Evolutionary conservation across 352 stramenopile species (phyloP).

Genomic region (Phytophthora cajani): DNA sequence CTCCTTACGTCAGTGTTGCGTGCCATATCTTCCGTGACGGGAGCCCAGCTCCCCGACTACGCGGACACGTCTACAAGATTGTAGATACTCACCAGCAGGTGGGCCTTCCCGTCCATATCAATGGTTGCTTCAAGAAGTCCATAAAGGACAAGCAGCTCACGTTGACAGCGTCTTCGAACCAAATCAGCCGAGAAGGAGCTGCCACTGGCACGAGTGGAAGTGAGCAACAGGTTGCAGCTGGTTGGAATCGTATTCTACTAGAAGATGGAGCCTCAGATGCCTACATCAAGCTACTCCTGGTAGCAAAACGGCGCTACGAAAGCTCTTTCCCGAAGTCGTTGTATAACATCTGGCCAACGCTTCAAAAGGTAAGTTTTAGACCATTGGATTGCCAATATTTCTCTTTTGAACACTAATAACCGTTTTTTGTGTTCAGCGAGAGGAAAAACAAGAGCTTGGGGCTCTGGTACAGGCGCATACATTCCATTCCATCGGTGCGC

Average conservation of each 20-base stretch:
- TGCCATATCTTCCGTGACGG: slow-evolving; percentile 65
- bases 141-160: slow-evolving; percentile 53
- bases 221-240: slow-evolving; percentile 59
- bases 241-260: slow-evolving; percentile 76
- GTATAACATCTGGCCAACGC: slow-evolving; percentile 71
- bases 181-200: slow-evolving; percentile 13
- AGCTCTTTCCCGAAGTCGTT: slow-evolving; percentile 50
- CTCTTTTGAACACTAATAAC: slow-evolving; percentile 6
- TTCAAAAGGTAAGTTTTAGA: slow-evolving; percentile 40
- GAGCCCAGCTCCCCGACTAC: slow-evolving; percentile 41
- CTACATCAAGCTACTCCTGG: slow-evolving; percentile 68
- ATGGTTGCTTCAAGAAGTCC: slow-evolving; percentile 79
- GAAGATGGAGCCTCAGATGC: slow-evolving; percentile 71
- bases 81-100: slow-evolving; percentile 53
- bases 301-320: slow-evolving; percentile 55
- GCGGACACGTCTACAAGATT: slow-evolving; percentile 72
- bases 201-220: slow-evolving; percentile 42
- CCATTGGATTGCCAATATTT: neutral
- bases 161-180: slow-evolving; percentile 25
- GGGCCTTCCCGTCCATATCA: slow-evolving; percentile 74
- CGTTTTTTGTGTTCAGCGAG: slow-evolving; percentile 5
- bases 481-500: slow-evolving; percentile 48
- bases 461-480: slow-evolving; percentile 51
- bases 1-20: slow-evolving; percentile 71
- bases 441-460: slow-evolving; percentile 41